These are phyloP conservation scores for Chrysoporthe austroafricana DNA, from an alignment of 2,329 filamentous ascomycete genomes.

Conservation along the genomic window DNA sequence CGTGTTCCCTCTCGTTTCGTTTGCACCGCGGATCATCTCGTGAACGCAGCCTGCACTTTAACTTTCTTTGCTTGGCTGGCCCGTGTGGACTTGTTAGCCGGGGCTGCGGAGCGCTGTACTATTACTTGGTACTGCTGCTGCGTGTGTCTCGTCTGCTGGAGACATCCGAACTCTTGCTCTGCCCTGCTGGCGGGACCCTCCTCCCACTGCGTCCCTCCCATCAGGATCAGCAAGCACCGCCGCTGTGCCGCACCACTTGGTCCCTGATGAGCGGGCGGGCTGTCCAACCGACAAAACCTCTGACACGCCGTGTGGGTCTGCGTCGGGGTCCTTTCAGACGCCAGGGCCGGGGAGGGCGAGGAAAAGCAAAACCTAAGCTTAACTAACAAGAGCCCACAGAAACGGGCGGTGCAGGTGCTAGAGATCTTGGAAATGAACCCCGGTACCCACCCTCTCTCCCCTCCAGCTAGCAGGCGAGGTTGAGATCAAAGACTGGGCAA, in stretches of 20 bases:
- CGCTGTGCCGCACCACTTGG: too few relatives aligned
- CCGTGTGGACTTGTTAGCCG: too few relatives aligned
- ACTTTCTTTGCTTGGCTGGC: background rate
- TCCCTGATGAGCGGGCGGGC: too few relatives aligned
- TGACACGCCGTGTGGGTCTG: background rate
- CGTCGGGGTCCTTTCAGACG: background rate
- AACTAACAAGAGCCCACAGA: slow-evolving; percentile 9
- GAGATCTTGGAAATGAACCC: slow-evolving; percentile 2
- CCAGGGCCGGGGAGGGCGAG: background rate
- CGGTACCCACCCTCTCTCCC: background rate
- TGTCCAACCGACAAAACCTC: background rate
- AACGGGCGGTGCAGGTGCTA: slow-evolving; percentile 2
- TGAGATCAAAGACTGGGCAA: too few relatives aligned
- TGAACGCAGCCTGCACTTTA: background rate
- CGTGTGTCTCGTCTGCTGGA: too few relatives aligned
- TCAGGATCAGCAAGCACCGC: too few relatives aligned
- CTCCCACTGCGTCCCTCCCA: too few relatives aligned
- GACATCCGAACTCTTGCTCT: too few relatives aligned
- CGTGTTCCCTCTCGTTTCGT: slow-evolving; percentile 1
- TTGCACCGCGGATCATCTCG: background rate
- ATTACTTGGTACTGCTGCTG: too few relatives aligned
- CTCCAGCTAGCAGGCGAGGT: too few relatives aligned
- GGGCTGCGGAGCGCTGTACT: too few relatives aligned
- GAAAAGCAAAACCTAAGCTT: slow-evolving; percentile 12
- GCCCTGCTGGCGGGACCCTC: too few relatives aligned